Evolutionary conservation across 139 green algal genomes (phyloP), one percentile per base, ranked within the genome.

Genomic region (Chlamydomonas eustigma): DNA sequence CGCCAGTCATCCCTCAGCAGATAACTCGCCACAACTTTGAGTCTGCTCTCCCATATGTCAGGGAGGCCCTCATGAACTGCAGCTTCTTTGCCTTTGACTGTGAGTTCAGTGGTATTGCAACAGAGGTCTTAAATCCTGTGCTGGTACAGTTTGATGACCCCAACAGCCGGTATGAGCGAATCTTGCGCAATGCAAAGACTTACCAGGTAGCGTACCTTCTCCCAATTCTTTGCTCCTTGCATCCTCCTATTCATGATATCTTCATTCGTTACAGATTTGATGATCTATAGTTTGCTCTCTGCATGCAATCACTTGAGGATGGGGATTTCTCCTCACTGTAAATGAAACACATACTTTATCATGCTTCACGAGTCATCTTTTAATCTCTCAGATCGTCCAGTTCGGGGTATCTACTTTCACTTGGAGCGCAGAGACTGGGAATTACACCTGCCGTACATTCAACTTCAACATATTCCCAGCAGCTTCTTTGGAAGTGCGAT

Each of bases 401-500:
- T 89, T 95, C 65, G 83, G 90, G 1, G 64, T 95, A 33, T 84
- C 83, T 6, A 64, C 77, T 0, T 91, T 94, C 58, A 38, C 31
- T 18, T 77, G 82, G 75, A 31, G 33, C 31, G 33, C 71, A 6
- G 44, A 24, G 37, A 81, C 64, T 34, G 76, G 50, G 34, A 24
- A 33, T 50, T 85, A 76, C 51, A 76, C 80, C 33, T 81, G 78
- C 4, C 78, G 73, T 30, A 92, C 88, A 31, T 95, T 93, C 86
- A 95, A 95, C 74, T 92, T 93, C 58, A 88, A 90, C 65, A 34
- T 92, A 25, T 94, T 95, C 65, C 90, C 90, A 0, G 50, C 35
- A 0, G 78, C 83, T 2, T 82, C 78, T 18, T 39, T 38, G 5
- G 83, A 95, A 63, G 63, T 50, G 67, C 84, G 90, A 25, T 95